These are phyloP conservation scores for Alternaria hordeiaustralica DNA, from an alignment of 2,329 filamentous ascomycete species.

Conservation along the genomic window DNA sequence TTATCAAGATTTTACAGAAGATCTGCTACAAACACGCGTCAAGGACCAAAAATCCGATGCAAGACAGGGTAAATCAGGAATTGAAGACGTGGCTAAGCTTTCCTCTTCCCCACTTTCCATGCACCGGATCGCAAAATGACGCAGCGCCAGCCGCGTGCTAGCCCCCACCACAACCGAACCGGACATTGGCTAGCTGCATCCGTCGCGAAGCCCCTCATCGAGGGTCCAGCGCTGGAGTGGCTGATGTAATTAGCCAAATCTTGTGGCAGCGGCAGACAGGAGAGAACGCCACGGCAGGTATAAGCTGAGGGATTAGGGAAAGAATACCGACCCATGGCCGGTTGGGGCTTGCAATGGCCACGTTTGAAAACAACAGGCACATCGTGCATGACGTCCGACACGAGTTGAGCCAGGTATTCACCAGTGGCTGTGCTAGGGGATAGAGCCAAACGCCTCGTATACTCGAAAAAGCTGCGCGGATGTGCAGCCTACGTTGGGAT, in stretches of 20 bases:
- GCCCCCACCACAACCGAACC: constrained; percentile 15
- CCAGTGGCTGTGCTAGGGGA: constrained; percentile 15
- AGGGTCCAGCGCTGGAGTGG: constrained; percentile 15
- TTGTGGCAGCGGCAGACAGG: constrained; percentile 17
- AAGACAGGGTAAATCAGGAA: constrained; percentile 28
- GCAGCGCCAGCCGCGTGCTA: constrained; percentile 29
- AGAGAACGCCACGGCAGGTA: constrained; percentile 11
- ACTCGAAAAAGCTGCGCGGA: neutral
- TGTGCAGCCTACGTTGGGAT: neutral
- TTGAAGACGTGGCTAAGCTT: constrained; percentile 33
- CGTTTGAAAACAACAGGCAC: neutral
- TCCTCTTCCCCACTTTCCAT: constrained; percentile 27
- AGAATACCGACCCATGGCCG: constrained; percentile 11
- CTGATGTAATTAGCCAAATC: constrained; percentile 20
- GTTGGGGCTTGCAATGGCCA: constrained; percentile 1
- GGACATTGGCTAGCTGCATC: constrained; percentile 14
- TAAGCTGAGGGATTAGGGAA: neutral
- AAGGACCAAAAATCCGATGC: constrained; percentile 11
- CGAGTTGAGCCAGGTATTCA: constrained; percentile 10
- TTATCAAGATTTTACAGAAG: constrained; percentile 1
- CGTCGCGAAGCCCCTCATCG: neutral
- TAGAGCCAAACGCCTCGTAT: constrained; percentile 11
- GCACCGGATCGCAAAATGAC: constrained; percentile 31
- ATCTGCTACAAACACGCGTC: constrained; percentile 2
- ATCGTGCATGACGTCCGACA: constrained; percentile 20